Evolutionary conservation across 805 yeast genomes (phyloP).

Genomic region (Schwanniomyces polymorphus): DNA sequence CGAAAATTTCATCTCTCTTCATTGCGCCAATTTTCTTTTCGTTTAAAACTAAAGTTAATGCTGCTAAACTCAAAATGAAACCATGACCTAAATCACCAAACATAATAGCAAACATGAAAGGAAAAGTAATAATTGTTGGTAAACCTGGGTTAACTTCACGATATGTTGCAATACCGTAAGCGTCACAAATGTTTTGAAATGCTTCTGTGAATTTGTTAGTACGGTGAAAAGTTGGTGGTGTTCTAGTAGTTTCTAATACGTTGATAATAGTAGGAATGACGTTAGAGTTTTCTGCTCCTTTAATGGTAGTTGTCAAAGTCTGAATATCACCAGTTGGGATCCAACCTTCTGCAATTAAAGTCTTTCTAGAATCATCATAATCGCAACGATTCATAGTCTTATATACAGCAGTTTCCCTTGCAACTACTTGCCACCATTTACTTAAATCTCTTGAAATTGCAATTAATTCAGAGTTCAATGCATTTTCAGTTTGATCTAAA

Average conservation of each 20-base stretch:
- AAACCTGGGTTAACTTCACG: constrained; percentile 95
- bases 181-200: constrained; percentile 91
- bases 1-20: constrained; percentile 89
- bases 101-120: constrained; percentile 98
- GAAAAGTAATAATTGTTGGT: constrained; percentile 93
- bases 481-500: constrained; percentile 46
- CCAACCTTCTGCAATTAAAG: constrained; percentile 97
- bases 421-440: constrained; percentile 61
- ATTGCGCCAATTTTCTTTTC: constrained; percentile 68
- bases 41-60: constrained; percentile 65
- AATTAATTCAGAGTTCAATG: constrained; percentile 74
- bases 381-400: constrained; percentile 76
- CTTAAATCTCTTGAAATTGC: constrained; percentile 74
- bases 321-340: constrained; percentile 77
- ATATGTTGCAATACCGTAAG: constrained; percentile 91
- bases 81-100: constrained; percentile 99
- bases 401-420: constrained; percentile 82
- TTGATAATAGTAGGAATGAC: constrained; percentile 51
- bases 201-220: constrained; percentile 94
- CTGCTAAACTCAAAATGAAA: constrained; percentile 73
- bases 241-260: constrained; percentile 69
- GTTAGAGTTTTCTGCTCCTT: constrained; percentile 57
- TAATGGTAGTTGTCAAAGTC: constrained; percentile 63
- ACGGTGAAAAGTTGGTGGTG: constrained; percentile 93
- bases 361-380: constrained; percentile 79